Evolutionary conservation across 352 stramenopile species (phyloP).

Genomic region (Halophytophthora polymorphica): DNA sequence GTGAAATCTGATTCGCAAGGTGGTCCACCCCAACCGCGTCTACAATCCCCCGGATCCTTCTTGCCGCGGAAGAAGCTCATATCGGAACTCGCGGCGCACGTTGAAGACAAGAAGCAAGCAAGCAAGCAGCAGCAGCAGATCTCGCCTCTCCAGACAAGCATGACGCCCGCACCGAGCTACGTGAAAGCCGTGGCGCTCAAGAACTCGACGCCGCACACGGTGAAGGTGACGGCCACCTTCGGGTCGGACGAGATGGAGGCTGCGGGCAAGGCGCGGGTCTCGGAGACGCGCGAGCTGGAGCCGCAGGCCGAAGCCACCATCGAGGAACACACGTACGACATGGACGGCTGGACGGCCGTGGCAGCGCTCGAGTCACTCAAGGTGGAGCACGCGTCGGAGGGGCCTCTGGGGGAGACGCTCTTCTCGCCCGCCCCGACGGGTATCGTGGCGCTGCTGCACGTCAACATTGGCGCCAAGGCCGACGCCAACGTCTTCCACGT

Average conservation of each 20-base stretch:
- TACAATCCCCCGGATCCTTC: too few relatives aligned
- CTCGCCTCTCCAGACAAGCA: slow-evolving; percentile 6
- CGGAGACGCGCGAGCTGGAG: slow-evolving; percentile 46
- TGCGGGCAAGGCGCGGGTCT: slow-evolving; percentile 64
- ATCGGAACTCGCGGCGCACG: too few relatives aligned
- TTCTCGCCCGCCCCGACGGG: slow-evolving; percentile 55
- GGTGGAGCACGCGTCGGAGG: slow-evolving; percentile 36
- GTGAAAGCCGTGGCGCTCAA: slow-evolving; percentile 70
- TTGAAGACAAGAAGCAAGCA: too few relatives aligned
- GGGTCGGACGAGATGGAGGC: slow-evolving; percentile 68
- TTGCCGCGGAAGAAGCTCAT: too few relatives aligned
- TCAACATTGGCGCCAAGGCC: slow-evolving; percentile 48
- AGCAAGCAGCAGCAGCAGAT: too few relatives aligned
- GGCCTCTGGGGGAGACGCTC: slow-evolving; percentile 29
- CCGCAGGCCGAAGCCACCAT: slow-evolving; percentile 35
- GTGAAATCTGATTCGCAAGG: too few relatives aligned
- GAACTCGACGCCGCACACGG: slow-evolving; percentile 53
- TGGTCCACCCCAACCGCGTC: too few relatives aligned
- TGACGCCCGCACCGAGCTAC: slow-evolving; percentile 60
- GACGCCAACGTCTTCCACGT: slow-evolving; percentile 38
- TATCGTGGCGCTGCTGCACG: slow-evolving; percentile 59
- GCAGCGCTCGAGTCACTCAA: slow-evolving; percentile 58
- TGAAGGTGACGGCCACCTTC: slow-evolving; percentile 65
- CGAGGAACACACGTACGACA: slow-evolving; percentile 74
- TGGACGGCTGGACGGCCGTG: slow-evolving; percentile 68